These are phyloP conservation scores for Gynandropsis gynandra DNA, from an alignment of 345 rosid species.

Conservation along the genomic window DNA sequence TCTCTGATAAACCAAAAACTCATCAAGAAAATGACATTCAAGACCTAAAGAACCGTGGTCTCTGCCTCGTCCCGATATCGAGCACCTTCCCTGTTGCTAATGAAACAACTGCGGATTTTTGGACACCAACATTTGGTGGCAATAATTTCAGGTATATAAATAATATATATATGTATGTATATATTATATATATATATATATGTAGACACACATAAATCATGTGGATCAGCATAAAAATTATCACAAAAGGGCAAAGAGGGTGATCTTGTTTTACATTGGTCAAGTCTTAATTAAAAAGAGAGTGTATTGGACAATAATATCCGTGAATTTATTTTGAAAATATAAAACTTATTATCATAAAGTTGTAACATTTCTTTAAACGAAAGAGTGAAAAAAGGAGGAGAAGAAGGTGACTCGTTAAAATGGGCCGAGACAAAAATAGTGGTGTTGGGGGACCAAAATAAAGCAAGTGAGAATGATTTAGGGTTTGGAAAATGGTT, in stretches of 20 bases:
- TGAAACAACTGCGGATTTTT: slow-evolving; percentile 68
- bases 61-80: slow-evolving; percentile 77
- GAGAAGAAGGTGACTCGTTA: slow-evolving; percentile 28
- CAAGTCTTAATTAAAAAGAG: no score
- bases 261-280: no score
- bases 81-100: slow-evolving; percentile 74
- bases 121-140: slow-evolving; percentile 91
- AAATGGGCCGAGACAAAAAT: slow-evolving; percentile 29
- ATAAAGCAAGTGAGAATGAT: slow-evolving; percentile 23
- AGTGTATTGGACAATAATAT: no score
- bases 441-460: slow-evolving; percentile 31
- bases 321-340: no score
- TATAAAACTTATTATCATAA: neutral
- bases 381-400: slow-evolving; percentile 23
- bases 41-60: slow-evolving; percentile 69
- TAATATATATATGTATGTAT: neutral
- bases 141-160: slow-evolving; percentile 31
- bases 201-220: no score
- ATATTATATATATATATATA: no score
- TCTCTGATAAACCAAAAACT: slow-evolving; percentile 15
- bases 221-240: no score
- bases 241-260: no score
- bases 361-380: slow-evolving; percentile 27
- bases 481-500: slow-evolving; percentile 21
- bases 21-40: slow-evolving; percentile 38